Evolutionary conservation across 805 yeast species (phyloP).

Genomic region (Zygoascus biomembranicola): DNA sequence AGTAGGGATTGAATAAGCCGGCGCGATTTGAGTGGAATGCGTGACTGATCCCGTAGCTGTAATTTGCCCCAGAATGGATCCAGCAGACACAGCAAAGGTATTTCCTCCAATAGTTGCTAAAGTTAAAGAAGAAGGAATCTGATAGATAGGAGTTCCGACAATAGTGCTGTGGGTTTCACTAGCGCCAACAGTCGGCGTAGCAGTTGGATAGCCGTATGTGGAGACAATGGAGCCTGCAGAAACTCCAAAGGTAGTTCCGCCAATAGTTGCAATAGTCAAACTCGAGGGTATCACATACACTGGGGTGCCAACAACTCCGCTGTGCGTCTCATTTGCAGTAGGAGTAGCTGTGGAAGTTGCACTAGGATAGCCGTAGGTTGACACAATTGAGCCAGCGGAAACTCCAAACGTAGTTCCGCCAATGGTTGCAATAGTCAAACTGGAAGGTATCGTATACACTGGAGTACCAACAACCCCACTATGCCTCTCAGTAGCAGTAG

Average conservation of each 20-base stretch:
- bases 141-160: conserved; percentile 1
- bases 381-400: conserved; percentile 1
- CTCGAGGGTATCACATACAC: neutral
- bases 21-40: neutral
- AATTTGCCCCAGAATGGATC: neutral
- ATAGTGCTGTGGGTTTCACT: neutral
- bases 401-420: conserved; percentile 3
- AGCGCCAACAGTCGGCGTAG: neutral
- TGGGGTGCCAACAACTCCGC: conserved; percentile 3
- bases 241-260: conserved; percentile 2
- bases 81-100: neutral
- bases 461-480: conserved; percentile 3
- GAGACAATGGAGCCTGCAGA: conserved; percentile 1
- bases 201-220: neutral
- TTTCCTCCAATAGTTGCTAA: conserved; percentile 2
- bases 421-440: neutral
- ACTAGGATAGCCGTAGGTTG: neutral
- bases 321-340: neutral
- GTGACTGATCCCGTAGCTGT: neutral
- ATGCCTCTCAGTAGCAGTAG: neutral
- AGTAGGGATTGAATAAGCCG: conserved; percentile 1
- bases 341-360: neutral
- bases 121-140: neutral
- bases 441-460: neutral
- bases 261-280: conserved; percentile 6